A percentile compares a stretch with the other conserved stretches of the same genome.
These are phyloP conservation scores for Exsudoporus frostii DNA, from an alignment of 768 basidiomycete genomes.

Conservation along the genomic window DNA sequence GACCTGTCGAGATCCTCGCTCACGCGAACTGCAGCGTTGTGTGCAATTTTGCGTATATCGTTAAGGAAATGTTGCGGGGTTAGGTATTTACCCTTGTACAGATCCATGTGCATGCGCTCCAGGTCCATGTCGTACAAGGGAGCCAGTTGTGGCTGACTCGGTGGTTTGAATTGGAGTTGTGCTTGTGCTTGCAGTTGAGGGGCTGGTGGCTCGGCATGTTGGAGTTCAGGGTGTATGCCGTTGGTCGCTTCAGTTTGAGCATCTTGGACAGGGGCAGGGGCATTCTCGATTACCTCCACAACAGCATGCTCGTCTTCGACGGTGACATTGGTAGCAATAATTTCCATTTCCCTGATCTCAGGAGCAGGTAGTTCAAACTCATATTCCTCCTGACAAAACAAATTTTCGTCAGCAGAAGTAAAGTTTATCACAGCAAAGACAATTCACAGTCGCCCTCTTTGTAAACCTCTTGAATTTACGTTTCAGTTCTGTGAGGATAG, in stretches of 20 bases:
- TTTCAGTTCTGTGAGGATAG: slow-evolving; percentile 84
- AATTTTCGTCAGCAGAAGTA: slow-evolving; percentile 9
- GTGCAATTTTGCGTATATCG: slow-evolving; percentile 76
- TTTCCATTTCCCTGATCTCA: slow-evolving; percentile 27
- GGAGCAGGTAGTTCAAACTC: slow-evolving; percentile 44
- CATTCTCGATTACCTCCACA: slow-evolving; percentile 42
- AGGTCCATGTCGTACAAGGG: slow-evolving; percentile 84
- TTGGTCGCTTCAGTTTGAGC: slow-evolving; percentile 38
- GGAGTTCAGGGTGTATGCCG: slow-evolving; percentile 29
- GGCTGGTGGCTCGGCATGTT: slow-evolving; percentile 19
- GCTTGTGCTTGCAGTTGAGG: slow-evolving; percentile 36
- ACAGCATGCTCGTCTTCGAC: slow-evolving; percentile 40
- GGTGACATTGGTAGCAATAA: slow-evolving; percentile 37
- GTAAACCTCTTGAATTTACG: slow-evolving; percentile 90
- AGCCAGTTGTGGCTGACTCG: slow-evolving; percentile 37
- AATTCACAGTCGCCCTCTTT: slow-evolving; percentile 69
- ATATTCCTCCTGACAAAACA: slow-evolving; percentile 65
- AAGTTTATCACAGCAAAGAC: background rate
- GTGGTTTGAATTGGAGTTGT: slow-evolving; percentile 36
- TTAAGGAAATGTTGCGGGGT: slow-evolving; percentile 86
- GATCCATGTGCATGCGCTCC: slow-evolving; percentile 81
- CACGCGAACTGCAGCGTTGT: slow-evolving; percentile 59
- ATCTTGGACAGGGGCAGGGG: slow-evolving; percentile 17
- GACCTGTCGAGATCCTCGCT: slow-evolving; percentile 71
- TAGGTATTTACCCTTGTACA: slow-evolving; percentile 83